Conservation (phyloP, 208 protist genomes). For the Novymonas esmeraldas region DNA sequence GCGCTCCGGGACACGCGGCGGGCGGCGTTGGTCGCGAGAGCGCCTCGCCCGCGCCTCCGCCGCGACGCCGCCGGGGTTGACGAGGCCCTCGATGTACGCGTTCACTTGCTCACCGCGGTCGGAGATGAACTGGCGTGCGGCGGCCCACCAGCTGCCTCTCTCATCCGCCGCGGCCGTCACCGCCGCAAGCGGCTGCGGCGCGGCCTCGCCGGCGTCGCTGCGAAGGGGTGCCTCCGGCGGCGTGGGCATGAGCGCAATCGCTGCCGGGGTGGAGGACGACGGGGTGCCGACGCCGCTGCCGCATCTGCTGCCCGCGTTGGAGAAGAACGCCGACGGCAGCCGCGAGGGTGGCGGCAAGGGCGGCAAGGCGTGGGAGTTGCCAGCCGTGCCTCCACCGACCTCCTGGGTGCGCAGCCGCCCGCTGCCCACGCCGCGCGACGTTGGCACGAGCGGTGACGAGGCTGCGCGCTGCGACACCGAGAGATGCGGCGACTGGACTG, state of each 20-base stretch:
- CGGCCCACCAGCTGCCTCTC: slow-evolving; percentile 27
- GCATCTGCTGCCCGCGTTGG: slow-evolving; percentile 7
- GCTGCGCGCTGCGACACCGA: neutral
- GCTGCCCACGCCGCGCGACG: neutral
- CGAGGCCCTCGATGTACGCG: slow-evolving; percentile 37
- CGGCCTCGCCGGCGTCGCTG: neutral
- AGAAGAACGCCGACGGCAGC: slow-evolving; percentile 1
- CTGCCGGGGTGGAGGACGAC: neutral
- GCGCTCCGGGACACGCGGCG: neutral
- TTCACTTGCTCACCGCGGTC: slow-evolving; percentile 22
- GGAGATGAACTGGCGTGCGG: slow-evolving; percentile 11
- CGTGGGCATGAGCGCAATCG: neutral
- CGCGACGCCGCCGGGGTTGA: slow-evolving; percentile 32
- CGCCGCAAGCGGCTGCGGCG: neutral
- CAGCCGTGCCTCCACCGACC: neutral
- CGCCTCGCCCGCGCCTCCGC: neutral
- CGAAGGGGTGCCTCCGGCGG: neutral
- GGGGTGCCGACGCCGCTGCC: slow-evolving; percentile 4
- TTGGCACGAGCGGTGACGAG: slow-evolving; percentile 13
- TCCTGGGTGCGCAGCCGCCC: neutral
- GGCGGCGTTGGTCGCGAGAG: neutral
- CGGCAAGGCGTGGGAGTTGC: neutral
- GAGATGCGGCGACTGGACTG: neutral
- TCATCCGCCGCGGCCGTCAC: neutral
- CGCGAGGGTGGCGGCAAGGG: slow-evolving; percentile 15